These are phyloP conservation scores for Wallacemonas sp. DNA, from an alignment of 208 protist species.

Conservation along the genomic window DNA sequence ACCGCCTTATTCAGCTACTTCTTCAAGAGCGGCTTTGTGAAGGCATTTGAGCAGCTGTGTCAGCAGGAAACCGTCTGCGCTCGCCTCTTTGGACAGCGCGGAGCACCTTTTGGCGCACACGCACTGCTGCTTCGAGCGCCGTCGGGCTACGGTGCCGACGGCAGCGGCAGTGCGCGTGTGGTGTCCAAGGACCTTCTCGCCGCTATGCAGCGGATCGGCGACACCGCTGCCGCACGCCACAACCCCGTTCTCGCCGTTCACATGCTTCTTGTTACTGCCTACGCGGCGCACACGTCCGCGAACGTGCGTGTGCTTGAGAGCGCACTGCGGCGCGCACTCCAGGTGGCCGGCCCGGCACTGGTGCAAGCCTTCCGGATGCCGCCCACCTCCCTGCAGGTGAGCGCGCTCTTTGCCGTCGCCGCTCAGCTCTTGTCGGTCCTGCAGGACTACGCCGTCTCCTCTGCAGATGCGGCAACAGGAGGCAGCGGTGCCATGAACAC, in stretches of 20 bases:
- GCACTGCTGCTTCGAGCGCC: neutral
- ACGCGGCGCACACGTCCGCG: constrained; percentile 2
- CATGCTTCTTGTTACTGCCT: constrained; percentile 40
- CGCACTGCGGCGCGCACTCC: constrained; percentile 52
- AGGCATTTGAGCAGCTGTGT: constrained; percentile 69
- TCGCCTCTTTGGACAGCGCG: constrained; percentile 59
- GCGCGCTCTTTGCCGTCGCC: constrained; percentile 36
- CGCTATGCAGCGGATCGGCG: constrained; percentile 52
- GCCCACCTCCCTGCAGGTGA: constrained; percentile 24
- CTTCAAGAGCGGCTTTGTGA: constrained; percentile 43
- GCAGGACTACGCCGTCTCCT: constrained; percentile 20
- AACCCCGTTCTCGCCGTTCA: constrained; percentile 52
- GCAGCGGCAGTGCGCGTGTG: constrained; percentile 18
- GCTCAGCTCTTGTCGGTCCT: constrained; percentile 24
- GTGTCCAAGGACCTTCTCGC: constrained; percentile 49
- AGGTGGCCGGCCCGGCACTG: constrained; percentile 57
- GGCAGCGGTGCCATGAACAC: constrained; percentile 2
- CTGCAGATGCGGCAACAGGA: too few species aligned
- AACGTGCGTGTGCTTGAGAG: neutral
- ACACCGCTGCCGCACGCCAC: constrained; percentile 44
- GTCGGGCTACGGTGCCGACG: neutral
- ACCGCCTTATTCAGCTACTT: constrained; percentile 73
- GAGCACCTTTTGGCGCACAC: constrained; percentile 14
- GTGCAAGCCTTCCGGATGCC: constrained; percentile 61
- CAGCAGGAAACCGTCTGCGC: constrained; percentile 53